Conservation (phyloP, 169 alveolate species). For the Cryptosporidium muris region DNA sequence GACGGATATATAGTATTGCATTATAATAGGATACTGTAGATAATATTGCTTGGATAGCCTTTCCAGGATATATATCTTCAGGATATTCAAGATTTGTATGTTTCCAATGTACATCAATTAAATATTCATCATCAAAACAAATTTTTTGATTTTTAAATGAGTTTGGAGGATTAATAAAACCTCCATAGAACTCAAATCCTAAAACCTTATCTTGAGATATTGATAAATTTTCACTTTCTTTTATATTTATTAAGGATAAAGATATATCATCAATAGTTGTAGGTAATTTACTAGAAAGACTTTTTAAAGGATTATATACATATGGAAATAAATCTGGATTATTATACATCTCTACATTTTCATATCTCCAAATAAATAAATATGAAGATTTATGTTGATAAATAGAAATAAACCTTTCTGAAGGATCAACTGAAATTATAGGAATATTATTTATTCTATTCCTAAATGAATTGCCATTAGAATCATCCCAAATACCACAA, state of each 20-base stretch:
- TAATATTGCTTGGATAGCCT: slow-evolving; percentile 12
- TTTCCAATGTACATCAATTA: slow-evolving; percentile 29
- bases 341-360: background rate
- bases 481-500: background rate
- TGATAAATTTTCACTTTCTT: no score
- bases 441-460: slow-evolving; percentile 5
- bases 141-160: slow-evolving; percentile 39
- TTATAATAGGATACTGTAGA: slow-evolving; percentile 9
- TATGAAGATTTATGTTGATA: slow-evolving; percentile 8
- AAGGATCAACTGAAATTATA: slow-evolving; percentile 4
- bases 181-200: no score
- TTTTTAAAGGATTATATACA: no score
- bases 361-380: slow-evolving; percentile 57
- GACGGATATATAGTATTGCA: slow-evolving; percentile 9
- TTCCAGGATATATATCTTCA: slow-evolving; percentile 28
- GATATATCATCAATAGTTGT: background rate
- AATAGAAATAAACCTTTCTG: slow-evolving; percentile 43
- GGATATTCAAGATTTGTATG: slow-evolving; percentile 9
- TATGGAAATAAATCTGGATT: background rate
- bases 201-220: no score
- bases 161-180: background rate
- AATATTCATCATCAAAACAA: slow-evolving; percentile 19
- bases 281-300: background rate
- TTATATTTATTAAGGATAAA: background rate
- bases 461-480: background rate